Evolutionary conservation across 2,329 filamentous ascomycete genomes (phyloP).

Genomic region (Aspergillus ruber): DNA sequence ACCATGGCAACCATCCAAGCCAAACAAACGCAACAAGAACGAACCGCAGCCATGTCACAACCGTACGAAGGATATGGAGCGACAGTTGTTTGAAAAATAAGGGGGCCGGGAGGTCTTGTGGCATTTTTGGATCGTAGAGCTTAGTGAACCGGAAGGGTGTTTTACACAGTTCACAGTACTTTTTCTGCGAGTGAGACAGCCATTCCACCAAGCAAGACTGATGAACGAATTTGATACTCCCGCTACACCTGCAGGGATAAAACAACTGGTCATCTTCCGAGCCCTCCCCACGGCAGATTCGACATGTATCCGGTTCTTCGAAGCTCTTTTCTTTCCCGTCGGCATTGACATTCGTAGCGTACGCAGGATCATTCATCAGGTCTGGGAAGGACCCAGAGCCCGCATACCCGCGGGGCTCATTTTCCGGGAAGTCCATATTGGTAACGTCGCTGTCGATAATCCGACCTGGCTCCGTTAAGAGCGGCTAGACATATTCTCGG

Average conservation of each 20-base stretch:
- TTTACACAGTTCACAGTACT: constrained; percentile 98
- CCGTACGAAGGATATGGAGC: constrained; percentile 63
- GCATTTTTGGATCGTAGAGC: constrained; percentile 93
- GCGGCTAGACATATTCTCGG: constrained; percentile 17
- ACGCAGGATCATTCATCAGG: constrained; percentile 53
- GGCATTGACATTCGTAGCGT: constrained; percentile 34
- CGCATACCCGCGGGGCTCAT: constrained; percentile 15
- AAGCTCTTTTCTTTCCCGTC: constrained; percentile 30
- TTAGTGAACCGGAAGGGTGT: constrained; percentile 98
- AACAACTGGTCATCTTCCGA: constrained; percentile 79
- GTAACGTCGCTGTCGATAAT: constrained; percentile 12
- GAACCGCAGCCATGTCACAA: constrained; percentile 72
- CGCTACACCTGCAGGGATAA: constrained; percentile 97
- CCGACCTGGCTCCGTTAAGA: constrained; percentile 12
- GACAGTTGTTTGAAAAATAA: constrained; percentile 75
- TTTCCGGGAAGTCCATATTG: constrained; percentile 23
- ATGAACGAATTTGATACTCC: constrained; percentile 97
- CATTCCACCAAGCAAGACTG: constrained; percentile 98
- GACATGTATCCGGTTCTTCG: constrained; percentile 74
- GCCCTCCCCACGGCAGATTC: constrained; percentile 90
- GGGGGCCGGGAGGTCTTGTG: constrained; percentile 67
- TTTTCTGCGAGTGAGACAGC: constrained; percentile 98
- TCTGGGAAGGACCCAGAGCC: constrained; percentile 34
- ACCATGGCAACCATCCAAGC: constrained; percentile 80
- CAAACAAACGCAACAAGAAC: constrained; percentile 77